Percentiles rank a stretch among this genome's conserved stretches.
Conservation (phyloP, 306 rosid genomes). For the Abrus precatorius region DNA sequence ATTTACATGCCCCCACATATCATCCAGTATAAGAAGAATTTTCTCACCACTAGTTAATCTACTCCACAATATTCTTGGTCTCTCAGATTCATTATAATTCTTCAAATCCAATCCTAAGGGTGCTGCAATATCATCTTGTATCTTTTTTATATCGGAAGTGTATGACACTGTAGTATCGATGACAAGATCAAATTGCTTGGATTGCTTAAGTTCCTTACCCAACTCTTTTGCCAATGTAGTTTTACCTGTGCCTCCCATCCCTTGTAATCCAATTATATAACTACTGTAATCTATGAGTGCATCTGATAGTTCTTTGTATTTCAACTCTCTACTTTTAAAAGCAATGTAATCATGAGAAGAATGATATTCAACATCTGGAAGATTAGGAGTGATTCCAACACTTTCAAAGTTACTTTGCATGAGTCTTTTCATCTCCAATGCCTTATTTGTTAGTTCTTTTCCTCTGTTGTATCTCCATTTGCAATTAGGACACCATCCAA, state of each 20-base stretch:
- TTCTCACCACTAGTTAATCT: constrained; percentile 27
- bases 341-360: not conserved
- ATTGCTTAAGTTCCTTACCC: too few relatives aligned
- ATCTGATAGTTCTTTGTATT: not conserved
- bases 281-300: not conserved
- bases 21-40: constrained; percentile 47
- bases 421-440: not conserved
- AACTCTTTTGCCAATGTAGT: too few relatives aligned
- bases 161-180: constrained; percentile 6
- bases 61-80: not conserved
- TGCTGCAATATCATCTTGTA: constrained; percentile 43
- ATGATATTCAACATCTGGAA: constrained; percentile 6
- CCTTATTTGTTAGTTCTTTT: constrained; percentile 9
- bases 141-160: not conserved
- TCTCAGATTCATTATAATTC: not conserved
- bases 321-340: not conserved
- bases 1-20: constrained; percentile 13
- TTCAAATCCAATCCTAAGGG: not conserved
- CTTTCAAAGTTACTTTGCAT: not conserved
- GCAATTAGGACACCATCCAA: constrained; percentile 14
- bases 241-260: too few relatives aligned
- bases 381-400: not conserved
- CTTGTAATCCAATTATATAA: not conserved
- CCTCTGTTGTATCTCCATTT: too few relatives aligned
- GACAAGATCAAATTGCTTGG: not conserved